Evolutionary conservation across 768 basidiomycete species (phyloP).

Genomic region (Gelatoporia subvermispora): DNA sequence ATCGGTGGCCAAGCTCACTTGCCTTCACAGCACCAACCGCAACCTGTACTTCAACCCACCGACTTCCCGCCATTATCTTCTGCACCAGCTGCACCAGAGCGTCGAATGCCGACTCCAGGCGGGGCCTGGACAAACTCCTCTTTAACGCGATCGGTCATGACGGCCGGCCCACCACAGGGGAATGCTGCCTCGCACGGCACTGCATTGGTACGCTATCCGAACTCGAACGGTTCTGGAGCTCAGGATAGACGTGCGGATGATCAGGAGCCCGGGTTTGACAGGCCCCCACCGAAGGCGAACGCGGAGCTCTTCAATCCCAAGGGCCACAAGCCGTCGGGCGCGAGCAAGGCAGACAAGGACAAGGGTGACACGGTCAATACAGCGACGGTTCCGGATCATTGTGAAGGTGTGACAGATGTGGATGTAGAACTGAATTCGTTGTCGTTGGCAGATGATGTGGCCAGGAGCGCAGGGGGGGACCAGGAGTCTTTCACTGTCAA

Average conservation of each 20-base stretch:
- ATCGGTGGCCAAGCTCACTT: conserved; percentile 20
- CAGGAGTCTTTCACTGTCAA: not conserved
- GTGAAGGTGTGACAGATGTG: conserved; percentile 1
- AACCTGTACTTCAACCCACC: conserved; percentile 44
- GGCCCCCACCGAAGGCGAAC: conserved; percentile 42
- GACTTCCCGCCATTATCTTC: conserved; percentile 69
- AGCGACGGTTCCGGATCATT: not conserved
- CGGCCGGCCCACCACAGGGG: conserved; percentile 24
- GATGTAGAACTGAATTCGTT: conserved; percentile 8
- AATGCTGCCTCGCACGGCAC: conserved; percentile 22
- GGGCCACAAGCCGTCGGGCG: conserved; percentile 8
- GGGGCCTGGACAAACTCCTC: conserved; percentile 72
- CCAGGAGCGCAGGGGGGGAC: not conserved
- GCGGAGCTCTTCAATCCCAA: conserved; percentile 35
- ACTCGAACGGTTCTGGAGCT: conserved; percentile 15
- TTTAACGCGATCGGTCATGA: conserved; percentile 46
- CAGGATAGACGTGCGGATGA: conserved; percentile 37
- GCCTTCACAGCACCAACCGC: conserved; percentile 27
- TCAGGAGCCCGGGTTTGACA: conserved; percentile 40
- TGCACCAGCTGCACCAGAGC: conserved; percentile 41
- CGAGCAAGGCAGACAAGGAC: not conserved
- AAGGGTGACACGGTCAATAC: not conserved
- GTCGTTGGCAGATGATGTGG: conserved; percentile 7
- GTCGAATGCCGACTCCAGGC: conserved; percentile 45
- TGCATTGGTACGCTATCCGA: conserved; percentile 35